These are phyloP conservation scores for Trematosphaeria pertusa DNA, from an alignment of 2,329 filamentous ascomycete species.

Conservation along the genomic window DNA sequence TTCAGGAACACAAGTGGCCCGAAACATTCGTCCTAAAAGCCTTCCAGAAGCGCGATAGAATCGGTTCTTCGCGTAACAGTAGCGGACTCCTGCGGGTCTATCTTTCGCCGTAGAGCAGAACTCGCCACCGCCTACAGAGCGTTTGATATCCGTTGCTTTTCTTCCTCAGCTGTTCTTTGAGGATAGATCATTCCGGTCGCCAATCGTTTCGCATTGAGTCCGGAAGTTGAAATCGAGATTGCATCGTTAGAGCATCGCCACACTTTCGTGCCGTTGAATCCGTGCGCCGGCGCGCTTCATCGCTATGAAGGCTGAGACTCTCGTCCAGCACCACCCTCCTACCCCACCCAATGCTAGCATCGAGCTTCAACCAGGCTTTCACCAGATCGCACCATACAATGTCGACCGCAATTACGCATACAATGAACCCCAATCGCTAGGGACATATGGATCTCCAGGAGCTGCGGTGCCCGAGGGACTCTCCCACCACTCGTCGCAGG, in stretches of 20 bases:
- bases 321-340: conserved; percentile 46
- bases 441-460: conserved; percentile 38
- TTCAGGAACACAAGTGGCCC: conserved; percentile 24
- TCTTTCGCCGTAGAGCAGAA: conserved; percentile 6
- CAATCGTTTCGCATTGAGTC: conserved; percentile 21
- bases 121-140: conserved; percentile 10
- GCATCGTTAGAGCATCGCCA: conserved; percentile 12
- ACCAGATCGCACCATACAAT: conserved; percentile 54
- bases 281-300: no score
- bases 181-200: conserved; percentile 5
- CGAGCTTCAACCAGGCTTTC: conserved; percentile 47
- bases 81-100: neutral
- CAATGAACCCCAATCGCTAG: conserved; percentile 29
- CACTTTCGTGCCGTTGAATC: conserved; percentile 6
- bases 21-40: conserved; percentile 13
- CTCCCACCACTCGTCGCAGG: conserved; percentile 36
- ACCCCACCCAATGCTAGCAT: conserved; percentile 41
- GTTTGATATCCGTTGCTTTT: conserved; percentile 2
- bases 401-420: conserved; percentile 47
- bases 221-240: conserved; percentile 8
- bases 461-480: conserved; percentile 34
- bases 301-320: conserved; percentile 43
- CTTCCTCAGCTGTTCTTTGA: conserved; percentile 8
- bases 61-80: conserved; percentile 12
- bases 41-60: conserved; percentile 29